Percentiles rank a stretch among this genome's conserved stretches.
phyloP scores from a whole-genome alignment of 306 rosid genomes.

The Glycyrrhiza uralensis region DNA sequence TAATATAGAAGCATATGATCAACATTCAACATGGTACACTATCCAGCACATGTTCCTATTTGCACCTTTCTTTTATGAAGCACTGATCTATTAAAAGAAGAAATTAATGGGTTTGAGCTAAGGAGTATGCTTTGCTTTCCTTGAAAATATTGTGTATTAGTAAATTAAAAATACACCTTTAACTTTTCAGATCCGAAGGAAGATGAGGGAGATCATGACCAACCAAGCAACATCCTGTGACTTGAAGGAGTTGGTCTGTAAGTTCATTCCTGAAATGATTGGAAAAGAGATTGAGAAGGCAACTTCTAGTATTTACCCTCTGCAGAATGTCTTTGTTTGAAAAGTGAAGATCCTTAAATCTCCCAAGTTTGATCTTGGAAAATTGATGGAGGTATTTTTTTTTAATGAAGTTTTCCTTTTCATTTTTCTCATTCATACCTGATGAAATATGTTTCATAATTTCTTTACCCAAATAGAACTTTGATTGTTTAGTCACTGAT shows the following conservation, averaged over 20 bases:
- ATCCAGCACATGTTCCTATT: background rate
- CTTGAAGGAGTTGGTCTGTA: conserved; percentile 78
- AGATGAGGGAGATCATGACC: conserved; percentile 85
- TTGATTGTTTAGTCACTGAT: background rate
- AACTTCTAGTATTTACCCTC: conserved; percentile 71
- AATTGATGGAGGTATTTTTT: conserved; percentile 74
- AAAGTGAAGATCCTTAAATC: conserved; percentile 88
- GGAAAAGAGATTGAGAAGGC: no score
- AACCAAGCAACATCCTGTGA: conserved; percentile 74
- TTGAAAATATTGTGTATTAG: background rate
- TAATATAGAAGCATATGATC: background rate
- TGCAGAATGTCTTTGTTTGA: conserved; percentile 73
- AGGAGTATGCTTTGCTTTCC: background rate
- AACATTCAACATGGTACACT: background rate
- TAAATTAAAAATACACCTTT: background rate
- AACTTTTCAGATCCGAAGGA: conserved; percentile 63
- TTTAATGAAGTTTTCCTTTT: background rate
- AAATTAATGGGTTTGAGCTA: background rate
- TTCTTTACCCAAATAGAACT: background rate
- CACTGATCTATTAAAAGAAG: background rate
- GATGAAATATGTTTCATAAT: background rate
- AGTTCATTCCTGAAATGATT: conserved; percentile 79
- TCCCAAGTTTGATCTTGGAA: conserved; percentile 86
- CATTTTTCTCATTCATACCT: background rate
- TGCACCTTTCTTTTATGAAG: background rate